Conservation (phyloP, 208 protist species). For the Acanthamoeba culbertsoni region DNA sequence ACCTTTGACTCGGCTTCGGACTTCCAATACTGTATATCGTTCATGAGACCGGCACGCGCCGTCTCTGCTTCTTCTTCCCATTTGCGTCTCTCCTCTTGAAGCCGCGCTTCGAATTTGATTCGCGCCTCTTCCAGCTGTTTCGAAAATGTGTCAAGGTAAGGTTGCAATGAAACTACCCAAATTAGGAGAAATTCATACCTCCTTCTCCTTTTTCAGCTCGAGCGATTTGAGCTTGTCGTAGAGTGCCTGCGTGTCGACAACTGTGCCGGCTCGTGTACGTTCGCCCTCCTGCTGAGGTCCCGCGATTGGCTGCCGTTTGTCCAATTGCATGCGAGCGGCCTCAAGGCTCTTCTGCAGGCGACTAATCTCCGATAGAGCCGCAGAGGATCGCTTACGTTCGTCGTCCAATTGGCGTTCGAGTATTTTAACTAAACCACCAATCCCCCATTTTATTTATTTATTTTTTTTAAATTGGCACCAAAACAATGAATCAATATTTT, state of each 20-base stretch:
- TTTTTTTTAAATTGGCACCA: too few species aligned
- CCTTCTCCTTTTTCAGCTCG: background rate
- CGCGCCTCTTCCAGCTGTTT: background rate
- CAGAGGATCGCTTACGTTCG: background rate
- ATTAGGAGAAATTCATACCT: background rate
- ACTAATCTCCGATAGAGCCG: background rate
- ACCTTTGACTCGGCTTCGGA: background rate
- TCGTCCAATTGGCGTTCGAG: background rate
- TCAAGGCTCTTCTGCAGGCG: background rate
- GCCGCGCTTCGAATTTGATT: background rate
- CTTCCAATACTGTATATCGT: slow-evolving; percentile 11
- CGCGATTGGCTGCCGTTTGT: background rate
- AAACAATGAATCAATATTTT: too few species aligned
- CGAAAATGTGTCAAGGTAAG: too few species aligned
- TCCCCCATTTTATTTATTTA: too few species aligned
- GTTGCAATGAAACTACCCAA: background rate
- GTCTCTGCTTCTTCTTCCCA: background rate
- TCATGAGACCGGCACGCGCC: background rate
- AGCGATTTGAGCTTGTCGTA: background rate
- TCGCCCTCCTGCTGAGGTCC: background rate
- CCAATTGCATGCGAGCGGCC: background rate
- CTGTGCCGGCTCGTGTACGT: background rate
- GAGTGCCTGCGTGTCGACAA: background rate
- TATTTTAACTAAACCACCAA: background rate
- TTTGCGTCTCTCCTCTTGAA: background rate